phyloP scores from a whole-genome alignment of 2,329 filamentous ascomycete genomes.

The Apiospora pterosperma region DNA sequence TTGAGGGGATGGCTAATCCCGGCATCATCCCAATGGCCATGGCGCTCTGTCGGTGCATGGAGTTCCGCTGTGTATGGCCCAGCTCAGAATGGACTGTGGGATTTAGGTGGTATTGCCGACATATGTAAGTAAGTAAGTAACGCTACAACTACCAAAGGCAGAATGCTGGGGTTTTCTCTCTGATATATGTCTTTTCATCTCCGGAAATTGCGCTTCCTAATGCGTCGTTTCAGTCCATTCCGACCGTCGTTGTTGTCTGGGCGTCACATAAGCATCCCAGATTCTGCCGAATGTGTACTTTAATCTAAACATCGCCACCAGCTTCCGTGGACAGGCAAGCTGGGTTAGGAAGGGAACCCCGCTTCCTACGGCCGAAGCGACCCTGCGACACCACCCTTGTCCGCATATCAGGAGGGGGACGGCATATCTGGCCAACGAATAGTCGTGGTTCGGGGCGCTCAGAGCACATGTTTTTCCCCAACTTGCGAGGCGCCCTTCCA shows the following conservation, averaged over 20 bases:
- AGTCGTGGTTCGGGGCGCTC: not conserved
- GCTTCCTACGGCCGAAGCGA: not conserved
- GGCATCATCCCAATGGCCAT: not conserved
- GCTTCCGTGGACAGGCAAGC: not conserved
- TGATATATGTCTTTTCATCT: not conserved
- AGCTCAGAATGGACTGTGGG: not conserved
- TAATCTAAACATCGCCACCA: not conserved
- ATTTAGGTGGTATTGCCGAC: not conserved
- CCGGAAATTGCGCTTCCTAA: not conserved
- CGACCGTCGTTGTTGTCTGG: not conserved
- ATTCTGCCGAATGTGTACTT: not conserved
- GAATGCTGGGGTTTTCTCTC: not conserved
- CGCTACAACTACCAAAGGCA: not conserved
- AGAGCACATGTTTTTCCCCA: not conserved
- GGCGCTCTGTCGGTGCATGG: not conserved
- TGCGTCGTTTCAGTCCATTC: not conserved
- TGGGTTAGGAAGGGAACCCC: not conserved
- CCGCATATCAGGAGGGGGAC: not conserved
- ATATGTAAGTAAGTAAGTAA: not conserved
- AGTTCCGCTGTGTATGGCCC: not conserved
- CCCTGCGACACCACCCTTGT: not conserved
- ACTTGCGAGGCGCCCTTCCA: not conserved
- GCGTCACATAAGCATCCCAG: not conserved
- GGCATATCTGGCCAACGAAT: not conserved
- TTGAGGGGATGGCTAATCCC: not conserved